A percentile compares a stretch with the other conserved stretches of the same genome.
phyloP scores from a whole-genome alignment of 352 stramenopile genomes.

The Pythium utonaiense region DNA sequence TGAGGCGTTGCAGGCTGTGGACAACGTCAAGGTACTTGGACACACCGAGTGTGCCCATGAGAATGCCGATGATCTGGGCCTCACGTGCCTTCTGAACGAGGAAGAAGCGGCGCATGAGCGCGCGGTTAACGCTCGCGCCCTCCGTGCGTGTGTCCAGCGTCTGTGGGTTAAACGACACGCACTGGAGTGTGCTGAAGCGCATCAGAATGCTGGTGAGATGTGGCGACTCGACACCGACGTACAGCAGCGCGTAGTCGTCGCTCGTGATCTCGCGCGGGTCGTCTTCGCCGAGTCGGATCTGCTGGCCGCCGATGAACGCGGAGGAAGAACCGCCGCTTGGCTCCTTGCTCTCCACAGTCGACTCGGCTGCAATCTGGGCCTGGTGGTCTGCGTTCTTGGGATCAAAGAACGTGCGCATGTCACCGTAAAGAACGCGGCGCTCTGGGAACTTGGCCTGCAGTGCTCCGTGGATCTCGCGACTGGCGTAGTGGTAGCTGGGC shows the following conservation, averaged over 20 bases:
- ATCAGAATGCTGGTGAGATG: constrained; percentile 84
- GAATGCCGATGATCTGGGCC: constrained; percentile 93
- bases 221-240: constrained; percentile 71
- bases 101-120: constrained; percentile 66
- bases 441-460: constrained; percentile 39
- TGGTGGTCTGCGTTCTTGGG: constrained; percentile 32
- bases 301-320: constrained; percentile 57
- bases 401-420: constrained; percentile 73
- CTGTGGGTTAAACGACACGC: constrained; percentile 69
- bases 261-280: constrained; percentile 28
- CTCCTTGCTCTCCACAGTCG: background rate
- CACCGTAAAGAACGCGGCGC: constrained; percentile 45
- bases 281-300: constrained; percentile 34
- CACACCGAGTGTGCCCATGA: constrained; percentile 94
- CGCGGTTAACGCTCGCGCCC: constrained; percentile 59
- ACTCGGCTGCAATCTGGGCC: constrained; percentile 2
- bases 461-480: constrained; percentile 39
- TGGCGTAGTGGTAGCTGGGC: constrained; percentile 85
- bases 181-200: constrained; percentile 63
- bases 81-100: constrained; percentile 93
- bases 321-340: background rate
- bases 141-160: constrained; percentile 45
- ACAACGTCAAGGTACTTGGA: constrained; percentile 92
- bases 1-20: constrained; percentile 78
- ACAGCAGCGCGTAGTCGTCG: constrained; percentile 51